Evolutionary conservation across 306 rosid species (phyloP).

Genomic region (Cajanus cajan): DNA sequence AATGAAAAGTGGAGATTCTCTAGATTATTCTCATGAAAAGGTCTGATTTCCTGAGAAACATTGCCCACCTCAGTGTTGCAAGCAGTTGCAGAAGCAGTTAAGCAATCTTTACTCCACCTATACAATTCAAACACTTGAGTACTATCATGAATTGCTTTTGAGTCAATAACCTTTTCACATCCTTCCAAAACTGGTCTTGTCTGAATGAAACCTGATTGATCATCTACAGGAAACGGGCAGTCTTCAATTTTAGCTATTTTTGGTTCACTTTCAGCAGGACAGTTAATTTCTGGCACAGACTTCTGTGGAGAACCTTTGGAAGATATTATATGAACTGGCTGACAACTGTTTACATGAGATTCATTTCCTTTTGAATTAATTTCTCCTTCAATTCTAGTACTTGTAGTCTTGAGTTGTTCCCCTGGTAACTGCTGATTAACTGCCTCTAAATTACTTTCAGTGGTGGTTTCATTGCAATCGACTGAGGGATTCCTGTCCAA

Average conservation of each 20-base stretch:
- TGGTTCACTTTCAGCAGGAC: conserved; percentile 28
- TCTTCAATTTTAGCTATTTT: conserved; percentile 27
- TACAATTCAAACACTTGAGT: conserved; percentile 13
- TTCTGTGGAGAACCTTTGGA: conserved; percentile 23
- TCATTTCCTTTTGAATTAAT: conserved; percentile 19
- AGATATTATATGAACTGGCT: conserved; percentile 21
- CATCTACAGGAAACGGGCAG: conserved; percentile 22
- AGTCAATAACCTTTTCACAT: conserved; percentile 33
- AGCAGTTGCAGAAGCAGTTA: conserved; percentile 16
- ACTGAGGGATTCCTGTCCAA: conserved; percentile 20
- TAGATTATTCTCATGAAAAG: conserved; percentile 21
- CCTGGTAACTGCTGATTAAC: conserved; percentile 34
- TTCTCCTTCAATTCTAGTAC: conserved; percentile 18
- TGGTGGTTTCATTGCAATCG: conserved; percentile 29
- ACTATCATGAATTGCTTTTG: conserved; percentile 14
- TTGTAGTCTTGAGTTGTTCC: conserved; percentile 26
- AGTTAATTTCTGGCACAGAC: conserved; percentile 6
- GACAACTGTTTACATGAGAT: conserved; percentile 16
- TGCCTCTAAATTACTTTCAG: conserved; percentile 30
- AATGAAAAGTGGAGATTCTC: neutral
- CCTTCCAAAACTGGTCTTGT: conserved; percentile 12
- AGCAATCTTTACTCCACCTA: conserved; percentile 10
- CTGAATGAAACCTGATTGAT: conserved; percentile 22
- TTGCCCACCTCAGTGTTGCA: neutral
- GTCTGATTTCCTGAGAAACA: conserved; percentile 27